Conservation (phyloP, 805 yeast species). For the Starmerella kuoi region DNA sequence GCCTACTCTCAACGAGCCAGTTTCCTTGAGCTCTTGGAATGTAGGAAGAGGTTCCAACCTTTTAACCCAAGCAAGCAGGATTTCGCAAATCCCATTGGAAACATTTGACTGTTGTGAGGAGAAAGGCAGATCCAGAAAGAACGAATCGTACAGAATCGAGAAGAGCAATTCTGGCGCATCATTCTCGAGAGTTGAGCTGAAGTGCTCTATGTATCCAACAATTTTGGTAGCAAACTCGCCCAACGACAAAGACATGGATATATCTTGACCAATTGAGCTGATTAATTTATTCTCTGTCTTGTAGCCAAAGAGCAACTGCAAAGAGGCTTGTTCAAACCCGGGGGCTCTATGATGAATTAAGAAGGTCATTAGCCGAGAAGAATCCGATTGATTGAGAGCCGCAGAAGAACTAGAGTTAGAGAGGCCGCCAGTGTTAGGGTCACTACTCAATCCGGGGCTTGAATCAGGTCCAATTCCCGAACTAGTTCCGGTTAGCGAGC, state of each 20-base stretch:
- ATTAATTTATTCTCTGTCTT: neutral
- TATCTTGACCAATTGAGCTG: conserved; percentile 11
- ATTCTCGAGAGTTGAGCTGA: neutral
- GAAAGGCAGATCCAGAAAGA: neutral
- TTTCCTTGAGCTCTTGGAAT: conserved; percentile 3
- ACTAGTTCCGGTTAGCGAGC: neutral
- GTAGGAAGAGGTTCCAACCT: conserved; percentile 9
- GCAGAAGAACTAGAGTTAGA: neutral
- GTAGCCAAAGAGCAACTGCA: conserved; percentile 11
- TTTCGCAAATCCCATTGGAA: neutral
- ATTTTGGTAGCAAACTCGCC: conserved; percentile 3
- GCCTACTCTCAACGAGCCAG: neutral
- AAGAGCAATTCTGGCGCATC: conserved; percentile 9
- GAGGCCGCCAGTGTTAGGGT: too few relatives aligned
- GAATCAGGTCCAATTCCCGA: neutral
- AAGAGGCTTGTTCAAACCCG: conserved; percentile 3
- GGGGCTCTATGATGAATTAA: conserved; percentile 13
- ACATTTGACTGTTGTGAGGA: neutral
- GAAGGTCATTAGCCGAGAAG: conserved; percentile 4
- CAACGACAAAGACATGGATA: neutral
- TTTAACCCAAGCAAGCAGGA: conserved; percentile 4
- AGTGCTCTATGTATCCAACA: neutral
- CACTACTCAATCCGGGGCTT: too few relatives aligned
- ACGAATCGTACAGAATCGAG: conserved; percentile 12
- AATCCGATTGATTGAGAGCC: neutral